Conservation (phyloP, 176 grass and related monocot species). For the Musa beccarii region DNA sequence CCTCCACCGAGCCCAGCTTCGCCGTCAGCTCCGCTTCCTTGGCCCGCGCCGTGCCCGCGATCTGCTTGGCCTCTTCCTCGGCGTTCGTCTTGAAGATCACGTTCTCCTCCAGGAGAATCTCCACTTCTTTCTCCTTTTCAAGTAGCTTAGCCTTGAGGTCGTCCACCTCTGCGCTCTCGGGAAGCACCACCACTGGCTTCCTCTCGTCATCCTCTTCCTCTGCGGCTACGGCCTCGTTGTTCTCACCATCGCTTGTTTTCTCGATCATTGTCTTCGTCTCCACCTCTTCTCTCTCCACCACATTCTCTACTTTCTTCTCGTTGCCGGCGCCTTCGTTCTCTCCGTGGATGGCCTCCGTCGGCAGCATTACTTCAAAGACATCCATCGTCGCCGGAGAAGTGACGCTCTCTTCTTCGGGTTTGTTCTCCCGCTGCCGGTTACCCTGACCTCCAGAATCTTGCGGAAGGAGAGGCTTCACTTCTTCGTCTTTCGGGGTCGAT, state of each 20-base stretch:
- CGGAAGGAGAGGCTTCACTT: neutral
- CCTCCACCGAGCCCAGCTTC: slow-evolving; percentile 1
- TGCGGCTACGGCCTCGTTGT: neutral
- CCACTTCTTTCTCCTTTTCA: slow-evolving; percentile 43
- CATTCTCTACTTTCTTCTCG: slow-evolving; percentile 8
- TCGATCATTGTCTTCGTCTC: slow-evolving; percentile 12
- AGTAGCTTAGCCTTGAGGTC: slow-evolving; percentile 44
- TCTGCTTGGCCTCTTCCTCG: neutral
- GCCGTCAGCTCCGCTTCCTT: slow-evolving; percentile 19
- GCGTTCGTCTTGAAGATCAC: slow-evolving; percentile 45
- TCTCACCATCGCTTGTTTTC: neutral
- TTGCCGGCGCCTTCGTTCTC: slow-evolving; percentile 18
- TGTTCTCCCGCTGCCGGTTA: neutral
- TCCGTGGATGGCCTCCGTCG: slow-evolving; percentile 18
- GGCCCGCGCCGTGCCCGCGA: neutral
- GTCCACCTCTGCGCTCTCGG: slow-evolving; percentile 12
- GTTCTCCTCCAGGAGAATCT: slow-evolving; percentile 25
- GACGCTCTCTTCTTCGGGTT: slow-evolving; percentile 19
- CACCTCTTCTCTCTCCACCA: slow-evolving; percentile 9
- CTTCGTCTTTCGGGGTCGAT: neutral
- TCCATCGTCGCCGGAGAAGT: slow-evolving; percentile 36
- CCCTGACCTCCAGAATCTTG: slow-evolving; percentile 4
- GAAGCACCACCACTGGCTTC: neutral
- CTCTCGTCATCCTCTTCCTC: neutral
- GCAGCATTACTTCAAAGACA: slow-evolving; percentile 52